Evolutionary conservation across 495 filamentous ascomycete species (phyloP).

Genomic region (Penicillium flavigenum): DNA sequence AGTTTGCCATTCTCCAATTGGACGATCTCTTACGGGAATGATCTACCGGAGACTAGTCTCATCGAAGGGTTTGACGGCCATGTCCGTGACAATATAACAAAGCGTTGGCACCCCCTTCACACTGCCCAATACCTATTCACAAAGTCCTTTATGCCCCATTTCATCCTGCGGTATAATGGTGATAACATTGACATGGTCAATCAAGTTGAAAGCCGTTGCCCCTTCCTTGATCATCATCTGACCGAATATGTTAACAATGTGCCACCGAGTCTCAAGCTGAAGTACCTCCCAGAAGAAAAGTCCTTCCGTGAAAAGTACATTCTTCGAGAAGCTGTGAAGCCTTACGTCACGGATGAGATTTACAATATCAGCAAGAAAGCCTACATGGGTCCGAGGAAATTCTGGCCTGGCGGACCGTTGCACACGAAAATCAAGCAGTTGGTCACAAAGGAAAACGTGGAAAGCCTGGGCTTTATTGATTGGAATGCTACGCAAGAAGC

Average conservation of each 20-base stretch:
- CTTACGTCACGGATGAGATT: slow-evolving; percentile 51
- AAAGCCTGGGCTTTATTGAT: too few species aligned
- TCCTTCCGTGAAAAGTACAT: slow-evolving; percentile 49
- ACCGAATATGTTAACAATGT: slow-evolving; percentile 45
- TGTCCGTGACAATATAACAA: too few species aligned
- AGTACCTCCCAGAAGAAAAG: not conserved
- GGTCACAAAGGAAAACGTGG: too few species aligned
- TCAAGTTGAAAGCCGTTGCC: slow-evolving; percentile 43
- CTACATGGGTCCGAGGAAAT: slow-evolving; percentile 11
- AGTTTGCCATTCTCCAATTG: not conserved
- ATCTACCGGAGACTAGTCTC: too few species aligned
- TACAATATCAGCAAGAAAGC: slow-evolving; percentile 48
- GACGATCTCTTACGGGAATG: not conserved
- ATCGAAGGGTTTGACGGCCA: too few species aligned
- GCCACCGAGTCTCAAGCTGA: slow-evolving; percentile 40
- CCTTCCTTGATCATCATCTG: slow-evolving; percentile 49
- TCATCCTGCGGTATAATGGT: slow-evolving; percentile 19
- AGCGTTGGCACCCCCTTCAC: too few species aligned
- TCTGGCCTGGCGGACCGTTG: too few species aligned
- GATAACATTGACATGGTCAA: slow-evolving; percentile 52
- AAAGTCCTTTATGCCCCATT: not conserved
- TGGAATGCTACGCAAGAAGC: too few species aligned
- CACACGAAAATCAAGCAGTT: too few species aligned
- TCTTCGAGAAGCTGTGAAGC: slow-evolving; percentile 46
- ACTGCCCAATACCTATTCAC: not conserved